These are phyloP conservation scores for Coemansia javaensis DNA, from an alignment of 192 early-diverging fungal genomes.

Conservation along the genomic window DNA sequence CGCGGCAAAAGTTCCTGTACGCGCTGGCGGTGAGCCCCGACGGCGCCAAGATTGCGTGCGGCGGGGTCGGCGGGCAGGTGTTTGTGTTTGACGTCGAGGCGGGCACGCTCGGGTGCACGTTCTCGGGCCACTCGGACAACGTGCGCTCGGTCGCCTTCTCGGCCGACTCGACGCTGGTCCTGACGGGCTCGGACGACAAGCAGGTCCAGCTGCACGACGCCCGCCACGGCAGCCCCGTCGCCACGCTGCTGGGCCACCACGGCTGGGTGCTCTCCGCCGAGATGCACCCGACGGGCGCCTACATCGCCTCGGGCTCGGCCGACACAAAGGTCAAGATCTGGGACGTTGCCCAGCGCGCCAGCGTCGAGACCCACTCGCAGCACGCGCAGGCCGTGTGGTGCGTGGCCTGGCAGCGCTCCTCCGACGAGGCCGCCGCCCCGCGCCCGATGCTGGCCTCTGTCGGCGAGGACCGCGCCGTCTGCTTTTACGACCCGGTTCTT, in stretches of 20 bases:
- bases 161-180: conserved; percentile 32
- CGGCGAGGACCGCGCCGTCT: conserved; percentile 39
- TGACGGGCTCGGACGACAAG: conserved; percentile 44
- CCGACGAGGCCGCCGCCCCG: conserved; percentile 16
- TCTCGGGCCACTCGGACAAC: conserved; percentile 44
- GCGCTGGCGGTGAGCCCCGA: conserved; percentile 41
- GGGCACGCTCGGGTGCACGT: conserved; percentile 27
- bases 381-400: conserved; percentile 42
- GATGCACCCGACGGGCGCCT: conserved; percentile 34
- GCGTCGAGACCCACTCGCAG: conserved; percentile 38
- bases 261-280: conserved; percentile 46
- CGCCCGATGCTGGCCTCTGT: conserved; percentile 45
- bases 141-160: conserved; percentile 46
- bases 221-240: conserved; percentile 28
- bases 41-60: conserved; percentile 33
- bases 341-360: conserved; percentile 40
- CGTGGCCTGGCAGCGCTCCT: conserved; percentile 42
- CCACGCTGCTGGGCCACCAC: conserved; percentile 36
- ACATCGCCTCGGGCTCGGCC: conserved; percentile 45
- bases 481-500: conserved; percentile 41
- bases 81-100: conserved; percentile 39
- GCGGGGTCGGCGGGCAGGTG: conserved; percentile 27
- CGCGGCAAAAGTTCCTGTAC: conserved; percentile 37
- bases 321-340: conserved; percentile 51
- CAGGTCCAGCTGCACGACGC: conserved; percentile 47